A percentile compares a stretch with the other conserved stretches of the same genome.
These are phyloP conservation scores for Peronospora belbahrii DNA, from an alignment of 352 stramenopile species.

Conservation along the genomic window DNA sequence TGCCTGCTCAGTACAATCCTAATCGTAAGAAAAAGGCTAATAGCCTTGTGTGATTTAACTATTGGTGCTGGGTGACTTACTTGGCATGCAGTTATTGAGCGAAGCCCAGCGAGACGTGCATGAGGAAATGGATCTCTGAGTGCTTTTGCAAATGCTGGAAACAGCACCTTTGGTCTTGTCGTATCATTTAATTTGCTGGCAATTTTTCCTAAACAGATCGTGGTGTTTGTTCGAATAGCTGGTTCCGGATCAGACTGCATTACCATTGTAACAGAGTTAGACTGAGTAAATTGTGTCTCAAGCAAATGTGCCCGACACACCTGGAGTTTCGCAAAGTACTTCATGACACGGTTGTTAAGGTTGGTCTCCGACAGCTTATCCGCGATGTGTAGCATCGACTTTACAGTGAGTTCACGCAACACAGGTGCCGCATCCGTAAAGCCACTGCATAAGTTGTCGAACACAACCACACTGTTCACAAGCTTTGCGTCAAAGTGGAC, in stretches of 20 bases:
- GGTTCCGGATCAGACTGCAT: slow-evolving; percentile 79
- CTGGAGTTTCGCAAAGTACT: slow-evolving; percentile 89
- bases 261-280: neutral
- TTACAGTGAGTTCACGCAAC: slow-evolving; percentile 88
- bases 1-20: too few relatives aligned
- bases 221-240: slow-evolving; percentile 90
- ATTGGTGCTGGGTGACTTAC: slow-evolving; percentile 21
- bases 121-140: slow-evolving; percentile 86
- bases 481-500: slow-evolving; percentile 86
- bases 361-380: slow-evolving; percentile 87
- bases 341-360: slow-evolving; percentile 89
- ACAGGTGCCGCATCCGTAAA: slow-evolving; percentile 86
- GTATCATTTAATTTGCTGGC: slow-evolving; percentile 78
- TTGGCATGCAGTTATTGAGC: slow-evolving; percentile 74
- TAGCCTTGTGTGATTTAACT: neutral
- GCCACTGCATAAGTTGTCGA: slow-evolving; percentile 87
- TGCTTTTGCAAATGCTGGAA: slow-evolving; percentile 80
- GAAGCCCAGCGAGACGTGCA: slow-evolving; percentile 78
- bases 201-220: slow-evolving; percentile 89
- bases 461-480: slow-evolving; percentile 86
- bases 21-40: too few relatives aligned
- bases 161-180: slow-evolving; percentile 84
- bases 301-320: slow-evolving; percentile 36
- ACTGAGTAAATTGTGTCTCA: neutral
- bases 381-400: slow-evolving; percentile 88